Evolutionary conservation across 2,329 filamentous ascomycete species (phyloP), one percentile per base, ranked within the genome.

Genomic region (Colletotrichum graminicola): DNA sequence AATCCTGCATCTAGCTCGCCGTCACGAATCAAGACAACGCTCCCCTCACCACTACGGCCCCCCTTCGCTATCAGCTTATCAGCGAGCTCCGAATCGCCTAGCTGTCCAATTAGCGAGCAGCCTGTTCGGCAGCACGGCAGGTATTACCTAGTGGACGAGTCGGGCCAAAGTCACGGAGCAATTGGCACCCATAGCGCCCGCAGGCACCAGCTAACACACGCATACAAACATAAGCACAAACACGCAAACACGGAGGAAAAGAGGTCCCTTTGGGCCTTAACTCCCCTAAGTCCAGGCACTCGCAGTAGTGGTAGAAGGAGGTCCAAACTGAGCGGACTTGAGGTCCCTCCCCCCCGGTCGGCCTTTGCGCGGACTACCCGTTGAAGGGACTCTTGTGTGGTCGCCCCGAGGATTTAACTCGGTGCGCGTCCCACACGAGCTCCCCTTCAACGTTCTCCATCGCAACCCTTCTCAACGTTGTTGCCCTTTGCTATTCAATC

Each of bases 401-500:
- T 63, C 65, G 68, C 68, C 59, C 68, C 68, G 65, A 68, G 68
- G 55, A 68, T 71, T 68, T 71, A 71, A 71, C 68, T 71, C 68
- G 65, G 68, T 21, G 47, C 59, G 54, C 64, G 51, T 71, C 68
- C 68, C 68, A 64, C 65, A 47, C 41, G 54, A 68, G 59, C 26
- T 41, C 52, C 68, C 68, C 65, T 60, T 60, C 52, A 47, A 62
- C 68, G 41, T 41, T 29, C 41, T 34, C 29, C 47, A 43, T 67
- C 32, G 36, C 34, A 52, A 54, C 36, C 12, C 49, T 49, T 14
- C 10, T 32, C 47, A 55, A 71, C 32, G 68, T 71, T 68, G 68
- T 63, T 79, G 55, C 78, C 79, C 18, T 80, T 80, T 60, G 78
- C 75, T 26, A 64, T 80, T 63, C 76, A 76, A 70, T 80, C 79